Evolutionary conservation across 345 rosid genomes (phyloP).

Genomic region (Gossypium thurberi): DNA sequence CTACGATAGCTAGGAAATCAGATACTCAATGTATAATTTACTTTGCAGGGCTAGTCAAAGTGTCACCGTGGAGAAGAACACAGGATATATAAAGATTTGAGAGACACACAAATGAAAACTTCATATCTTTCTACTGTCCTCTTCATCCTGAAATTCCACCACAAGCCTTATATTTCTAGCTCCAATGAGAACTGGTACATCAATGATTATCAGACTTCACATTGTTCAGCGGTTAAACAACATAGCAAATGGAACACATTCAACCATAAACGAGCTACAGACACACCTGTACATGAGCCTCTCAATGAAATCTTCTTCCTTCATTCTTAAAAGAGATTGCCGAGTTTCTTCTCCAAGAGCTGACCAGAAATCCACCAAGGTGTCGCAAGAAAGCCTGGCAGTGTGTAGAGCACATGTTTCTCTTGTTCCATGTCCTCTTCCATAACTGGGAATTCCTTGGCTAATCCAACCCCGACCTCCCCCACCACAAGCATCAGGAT

Average conservation of each 20-base stretch:
- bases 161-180: not conserved
- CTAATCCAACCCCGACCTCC: slow-evolving; percentile 98
- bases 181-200: slow-evolving; percentile 16
- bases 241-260: slow-evolving; percentile 10
- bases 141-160: slow-evolving; percentile 11
- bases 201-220: slow-evolving; percentile 14
- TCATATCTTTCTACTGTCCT: not conserved
- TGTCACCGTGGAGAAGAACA: not conserved
- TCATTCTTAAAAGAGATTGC: slow-evolving; percentile 81
- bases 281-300: slow-evolving; percentile 85
- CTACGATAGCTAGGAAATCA: not conserved
- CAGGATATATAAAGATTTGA: not conserved
- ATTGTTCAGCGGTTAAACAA: slow-evolving; percentile 1
- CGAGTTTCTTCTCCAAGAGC: slow-evolving; percentile 83
- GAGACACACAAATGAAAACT: not conserved
- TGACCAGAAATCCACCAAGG: slow-evolving; percentile 91
- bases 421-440: slow-evolving; percentile 85
- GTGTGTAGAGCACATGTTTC: slow-evolving; percentile 94
- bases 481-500: slow-evolving; percentile 99
- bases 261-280: slow-evolving; percentile 14
- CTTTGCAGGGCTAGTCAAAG: not conserved
- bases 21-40: not conserved
- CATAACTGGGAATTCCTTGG: slow-evolving; percentile 74
- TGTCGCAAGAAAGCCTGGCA: slow-evolving; percentile 85
- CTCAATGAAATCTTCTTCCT: slow-evolving; percentile 97